Evolutionary conservation across 164 flowering plant species (phyloP), one percentile per base, ranked within the genome.

Genomic region (Chloranthus sessilifolius): DNA sequence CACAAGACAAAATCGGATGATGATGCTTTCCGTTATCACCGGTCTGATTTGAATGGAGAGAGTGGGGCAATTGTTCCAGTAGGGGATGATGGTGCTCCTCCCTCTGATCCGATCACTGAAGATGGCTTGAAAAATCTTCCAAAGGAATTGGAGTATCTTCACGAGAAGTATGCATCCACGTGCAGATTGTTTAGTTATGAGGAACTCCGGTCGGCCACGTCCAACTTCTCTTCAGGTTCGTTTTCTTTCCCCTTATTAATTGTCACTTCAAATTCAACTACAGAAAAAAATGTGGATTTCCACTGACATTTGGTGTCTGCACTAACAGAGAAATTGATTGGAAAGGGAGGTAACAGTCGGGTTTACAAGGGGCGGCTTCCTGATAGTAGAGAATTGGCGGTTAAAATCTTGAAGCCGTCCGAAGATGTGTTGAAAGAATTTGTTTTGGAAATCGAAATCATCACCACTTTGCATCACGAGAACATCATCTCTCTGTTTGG

Each of bases 281-380:
- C 28, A 21, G 25, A 5, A 21, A 42, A 9, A 21, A 42, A 9
- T 42, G 10, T 8, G 8, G 27, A 5, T 42, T 9, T 42, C 26
- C 26, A 11, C 48, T 44, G 16, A 44, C 26, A 4, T 10, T 26
- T 8, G 16, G 8, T 31, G 24, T 43, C 10, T 22, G n/a, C 20
- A 14, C 7, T 33, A 38, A 10, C 80, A 94, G 99, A 72, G 56
- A 82, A 83, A 57, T 56, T 94, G 80, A 70, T 94, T 51, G 99
- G 99, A 23, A 85, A 69, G 61, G 99, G 99, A 44, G 99, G 99
- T 19, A 82, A 74, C 63, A 89, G 99, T 52, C 65, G 45, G 52
- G 99, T 94, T 61, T 92, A 79, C 56, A 81, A 57, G 73, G 95
- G 99, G 20, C 55, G 61, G 63, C 88, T 87, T 52, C 82, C 86